phyloP scores from a whole-genome alignment of 1,284 basidiomycete species.

The Lentinus polychrous region DNA sequence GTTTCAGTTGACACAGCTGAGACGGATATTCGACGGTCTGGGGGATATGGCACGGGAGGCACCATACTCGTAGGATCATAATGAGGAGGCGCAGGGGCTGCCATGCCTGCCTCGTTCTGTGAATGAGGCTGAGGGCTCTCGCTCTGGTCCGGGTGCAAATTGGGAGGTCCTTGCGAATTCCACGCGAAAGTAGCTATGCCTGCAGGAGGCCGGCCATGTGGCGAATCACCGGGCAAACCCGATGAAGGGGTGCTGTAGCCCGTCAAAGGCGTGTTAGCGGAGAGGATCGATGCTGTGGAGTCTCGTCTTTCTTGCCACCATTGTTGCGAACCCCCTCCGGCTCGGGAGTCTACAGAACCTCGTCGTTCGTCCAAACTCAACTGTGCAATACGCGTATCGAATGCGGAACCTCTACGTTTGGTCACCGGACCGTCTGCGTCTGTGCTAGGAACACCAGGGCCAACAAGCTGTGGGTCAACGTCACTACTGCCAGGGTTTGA shows the following conservation, averaged over 20 bases:
- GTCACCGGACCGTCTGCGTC: constrained; percentile 56
- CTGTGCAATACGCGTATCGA: constrained; percentile 68
- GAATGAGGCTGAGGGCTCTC: constrained; percentile 26
- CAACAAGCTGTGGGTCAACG: constrained; percentile 56
- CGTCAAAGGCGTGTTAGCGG: constrained; percentile 52
- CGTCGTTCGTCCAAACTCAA: constrained; percentile 70
- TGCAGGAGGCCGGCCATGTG: constrained; percentile 54
- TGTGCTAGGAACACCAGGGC: constrained; percentile 56
- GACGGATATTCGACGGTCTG: constrained; percentile 66
- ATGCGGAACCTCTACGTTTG: constrained; percentile 73
- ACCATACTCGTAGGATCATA: constrained; percentile 45
- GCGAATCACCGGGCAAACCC: constrained; percentile 57
- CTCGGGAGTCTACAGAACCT: constrained; percentile 63
- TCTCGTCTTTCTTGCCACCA: constrained; percentile 69
- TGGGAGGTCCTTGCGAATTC: constrained; percentile 33
- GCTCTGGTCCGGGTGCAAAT: constrained; percentile 35
- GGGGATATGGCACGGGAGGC: constrained; percentile 48
- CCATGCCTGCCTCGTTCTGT: constrained; percentile 34
- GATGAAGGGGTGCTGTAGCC: constrained; percentile 44
- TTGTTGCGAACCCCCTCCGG: constrained; percentile 27
- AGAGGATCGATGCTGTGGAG: constrained; percentile 53
- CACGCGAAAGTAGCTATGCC: constrained; percentile 66
- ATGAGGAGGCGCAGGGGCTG: constrained; percentile 28
- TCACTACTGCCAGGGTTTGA: constrained; percentile 49
- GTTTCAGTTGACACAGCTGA: constrained; percentile 39